These are phyloP conservation scores for Ophiorrhiza pumila DNA, from an alignment of 257 asterid species.

Conservation along the genomic window DNA sequence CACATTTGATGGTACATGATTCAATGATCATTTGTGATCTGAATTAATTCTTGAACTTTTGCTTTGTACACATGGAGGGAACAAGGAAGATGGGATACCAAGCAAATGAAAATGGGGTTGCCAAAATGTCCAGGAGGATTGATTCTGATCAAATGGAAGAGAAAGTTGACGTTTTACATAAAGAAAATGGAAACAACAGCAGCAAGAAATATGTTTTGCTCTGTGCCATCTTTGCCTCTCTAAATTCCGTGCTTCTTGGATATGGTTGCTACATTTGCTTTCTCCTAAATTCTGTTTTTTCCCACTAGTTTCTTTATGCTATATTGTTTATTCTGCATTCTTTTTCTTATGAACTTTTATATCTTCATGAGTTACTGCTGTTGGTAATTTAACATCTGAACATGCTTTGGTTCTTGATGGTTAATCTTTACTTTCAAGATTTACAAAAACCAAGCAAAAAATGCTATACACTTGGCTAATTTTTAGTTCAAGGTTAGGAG, in stretches of 20 bases:
- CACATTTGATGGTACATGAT: not conserved
- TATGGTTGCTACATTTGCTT: constrained; percentile 39
- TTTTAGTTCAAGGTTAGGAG: not conserved
- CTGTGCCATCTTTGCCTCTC: constrained; percentile 63
- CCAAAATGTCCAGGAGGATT: constrained; percentile 29
- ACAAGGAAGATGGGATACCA: constrained; percentile 32
- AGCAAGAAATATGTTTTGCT: constrained; percentile 45
- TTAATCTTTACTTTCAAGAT: not conserved
- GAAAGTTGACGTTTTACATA: constrained; percentile 17
- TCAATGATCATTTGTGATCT: not conserved
- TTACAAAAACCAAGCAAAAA: not conserved
- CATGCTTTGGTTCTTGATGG: not conserved
- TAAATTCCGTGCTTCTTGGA: constrained; percentile 64
- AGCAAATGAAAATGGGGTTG: constrained; percentile 32
- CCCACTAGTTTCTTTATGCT: not conserved
- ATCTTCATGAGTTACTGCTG: not conserved
- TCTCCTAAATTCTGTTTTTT: not conserved
- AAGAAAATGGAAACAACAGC: constrained; percentile 12
- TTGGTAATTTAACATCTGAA: not conserved
- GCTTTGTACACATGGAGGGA: not conserved
- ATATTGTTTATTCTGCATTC: not conserved
- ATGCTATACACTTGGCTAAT: not conserved
- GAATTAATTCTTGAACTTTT: not conserved
- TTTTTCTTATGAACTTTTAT: not conserved
- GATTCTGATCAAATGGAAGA: constrained; percentile 19